Percentiles rank a stretch among this genome's conserved stretches.
Conservation (phyloP, 345 rosid genomes). For the Gossypium ekmanianum region DNA sequence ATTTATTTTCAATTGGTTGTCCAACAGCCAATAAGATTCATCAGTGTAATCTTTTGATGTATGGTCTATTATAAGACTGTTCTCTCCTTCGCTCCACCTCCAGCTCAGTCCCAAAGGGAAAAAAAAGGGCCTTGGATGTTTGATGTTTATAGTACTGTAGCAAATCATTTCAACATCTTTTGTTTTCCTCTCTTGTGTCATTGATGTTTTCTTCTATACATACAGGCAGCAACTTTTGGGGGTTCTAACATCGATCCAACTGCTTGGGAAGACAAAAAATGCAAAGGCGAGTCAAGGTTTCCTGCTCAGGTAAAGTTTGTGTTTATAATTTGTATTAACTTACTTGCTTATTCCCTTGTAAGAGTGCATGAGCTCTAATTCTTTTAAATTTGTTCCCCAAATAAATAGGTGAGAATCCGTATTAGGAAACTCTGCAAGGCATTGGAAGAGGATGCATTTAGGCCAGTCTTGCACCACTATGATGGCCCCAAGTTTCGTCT, state of each 20-base stretch:
- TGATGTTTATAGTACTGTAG: neutral
- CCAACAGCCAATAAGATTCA: neutral
- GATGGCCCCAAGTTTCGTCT: slow-evolving; percentile 99
- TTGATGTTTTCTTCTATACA: slow-evolving; percentile 4
- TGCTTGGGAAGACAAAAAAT: slow-evolving; percentile 99
- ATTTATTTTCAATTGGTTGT: neutral
- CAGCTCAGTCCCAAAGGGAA: neutral
- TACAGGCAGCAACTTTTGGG: slow-evolving; percentile 89
- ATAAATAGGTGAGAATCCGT: slow-evolving; percentile 69
- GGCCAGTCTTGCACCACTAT: slow-evolving; percentile 95
- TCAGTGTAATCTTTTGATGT: neutral
- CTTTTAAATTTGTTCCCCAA: neutral
- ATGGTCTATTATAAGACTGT: neutral
- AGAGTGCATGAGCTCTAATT: neutral
- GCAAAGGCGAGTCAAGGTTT: slow-evolving; percentile 97
- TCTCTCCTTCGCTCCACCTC: neutral
- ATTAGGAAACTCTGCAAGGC: slow-evolving; percentile 88
- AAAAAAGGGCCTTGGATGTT: neutral
- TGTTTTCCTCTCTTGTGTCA: neutral
- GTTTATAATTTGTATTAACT: neutral
- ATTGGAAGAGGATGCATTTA: slow-evolving; percentile 92
- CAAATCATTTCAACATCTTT: neutral
- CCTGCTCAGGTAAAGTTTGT: slow-evolving; percentile 79
- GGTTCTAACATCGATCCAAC: slow-evolving; percentile 98
- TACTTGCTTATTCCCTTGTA: neutral